Conservation (phyloP, 176 grass and related monocot genomes). For the Oryza nivara region DNA sequence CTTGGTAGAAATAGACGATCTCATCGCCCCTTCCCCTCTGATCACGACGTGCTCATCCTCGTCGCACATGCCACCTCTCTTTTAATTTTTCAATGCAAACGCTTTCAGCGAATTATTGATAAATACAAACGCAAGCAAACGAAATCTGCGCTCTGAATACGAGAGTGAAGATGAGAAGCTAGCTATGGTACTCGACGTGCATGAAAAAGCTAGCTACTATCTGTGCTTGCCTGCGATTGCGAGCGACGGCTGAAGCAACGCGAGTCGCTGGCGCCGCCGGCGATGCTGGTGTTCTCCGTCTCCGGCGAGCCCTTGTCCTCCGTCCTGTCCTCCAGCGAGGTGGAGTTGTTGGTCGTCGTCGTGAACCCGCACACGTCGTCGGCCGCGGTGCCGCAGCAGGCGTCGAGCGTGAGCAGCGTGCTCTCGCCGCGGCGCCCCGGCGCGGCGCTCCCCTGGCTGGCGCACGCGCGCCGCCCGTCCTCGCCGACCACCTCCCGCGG, state of each 20-base stretch:
- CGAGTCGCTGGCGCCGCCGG: slow-evolving; percentile 59
- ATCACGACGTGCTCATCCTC: slow-evolving; percentile 51
- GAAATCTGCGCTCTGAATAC: background rate
- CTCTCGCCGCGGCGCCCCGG: slow-evolving; percentile 47
- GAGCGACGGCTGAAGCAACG: slow-evolving; percentile 66
- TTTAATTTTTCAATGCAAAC: slow-evolving; percentile 27
- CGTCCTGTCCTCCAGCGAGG: slow-evolving; percentile 40
- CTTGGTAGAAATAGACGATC: slow-evolving; percentile 64
- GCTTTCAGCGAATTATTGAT: background rate
- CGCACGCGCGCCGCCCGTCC: slow-evolving; percentile 45
- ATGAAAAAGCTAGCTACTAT: background rate
- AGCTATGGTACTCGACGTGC: background rate
- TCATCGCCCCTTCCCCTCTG: slow-evolving; percentile 41
- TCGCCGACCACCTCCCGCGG: slow-evolving; percentile 41
- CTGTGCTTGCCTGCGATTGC: slow-evolving; percentile 61
- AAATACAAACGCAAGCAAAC: background rate
- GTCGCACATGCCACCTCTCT: slow-evolving; percentile 64
- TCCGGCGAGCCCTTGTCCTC: slow-evolving; percentile 63
- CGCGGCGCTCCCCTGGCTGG: slow-evolving; percentile 75
- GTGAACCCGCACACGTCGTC: slow-evolving; percentile 61
- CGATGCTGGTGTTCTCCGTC: slow-evolving; percentile 73
- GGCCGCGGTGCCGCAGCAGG: slow-evolving; percentile 34
- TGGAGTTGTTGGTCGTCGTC: slow-evolving; percentile 68
- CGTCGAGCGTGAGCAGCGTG: slow-evolving; percentile 54
- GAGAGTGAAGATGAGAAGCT: background rate